Evolutionary conservation across 805 yeast genomes (phyloP).

Genomic region (Metschnikowia dekortorum): DNA sequence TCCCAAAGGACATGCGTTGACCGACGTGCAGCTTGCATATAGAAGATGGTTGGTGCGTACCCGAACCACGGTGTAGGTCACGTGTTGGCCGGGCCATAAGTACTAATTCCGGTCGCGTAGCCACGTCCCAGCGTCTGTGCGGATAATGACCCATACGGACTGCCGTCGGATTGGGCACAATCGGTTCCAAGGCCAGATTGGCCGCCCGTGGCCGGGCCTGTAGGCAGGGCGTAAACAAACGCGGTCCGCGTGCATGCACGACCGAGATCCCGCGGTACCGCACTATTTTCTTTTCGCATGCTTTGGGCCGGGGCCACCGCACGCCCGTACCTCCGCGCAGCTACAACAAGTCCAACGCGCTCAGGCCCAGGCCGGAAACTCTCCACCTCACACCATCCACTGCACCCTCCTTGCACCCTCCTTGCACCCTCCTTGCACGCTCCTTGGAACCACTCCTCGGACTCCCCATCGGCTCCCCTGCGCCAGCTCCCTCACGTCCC

Average conservation of each 20-base stretch:
- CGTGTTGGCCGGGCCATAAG: background rate
- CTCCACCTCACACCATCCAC: background rate
- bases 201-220: background rate
- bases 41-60: background rate
- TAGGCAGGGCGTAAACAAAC: slow-evolving; percentile 14
- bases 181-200: no score
- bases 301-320: slow-evolving; percentile 4
- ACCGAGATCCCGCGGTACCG: slow-evolving; percentile 1
- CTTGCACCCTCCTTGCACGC: background rate
- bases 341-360: slow-evolving; percentile 5
- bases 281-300: slow-evolving; percentile 14
- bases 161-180: no score
- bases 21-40: background rate
- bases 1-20: background rate
- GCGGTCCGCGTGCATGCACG: slow-evolving; percentile 11
- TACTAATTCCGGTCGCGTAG: no score
- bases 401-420: background rate
- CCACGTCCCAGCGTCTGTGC: background rate
- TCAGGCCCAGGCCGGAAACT: background rate
- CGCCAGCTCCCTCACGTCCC: background rate
- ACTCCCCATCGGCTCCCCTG: background rate
- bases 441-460: background rate
- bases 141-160: no score
- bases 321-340: background rate
- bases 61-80: slow-evolving; percentile 2